A percentile compares a stretch with the other conserved stretches of the same genome.
These are phyloP conservation scores for Populus nigra DNA, from an alignment of 345 rosid genomes.

Conservation along the genomic window DNA sequence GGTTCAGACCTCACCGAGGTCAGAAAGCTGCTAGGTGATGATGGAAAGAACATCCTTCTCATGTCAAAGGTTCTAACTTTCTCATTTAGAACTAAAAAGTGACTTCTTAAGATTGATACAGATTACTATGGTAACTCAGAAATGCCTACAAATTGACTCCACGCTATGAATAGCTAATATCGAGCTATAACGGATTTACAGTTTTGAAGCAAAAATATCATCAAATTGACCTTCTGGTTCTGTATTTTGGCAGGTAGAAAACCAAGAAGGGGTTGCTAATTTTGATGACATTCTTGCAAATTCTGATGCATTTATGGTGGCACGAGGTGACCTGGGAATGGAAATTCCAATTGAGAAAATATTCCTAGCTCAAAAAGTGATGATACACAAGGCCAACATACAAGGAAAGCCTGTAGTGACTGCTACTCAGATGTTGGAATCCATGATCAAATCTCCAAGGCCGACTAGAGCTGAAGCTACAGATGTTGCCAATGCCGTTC, in stretches of 20 bases:
- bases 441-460: conserved; percentile 43
- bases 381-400: conserved; percentile 36
- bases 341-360: conserved; percentile 43
- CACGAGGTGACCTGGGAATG: conserved; percentile 45
- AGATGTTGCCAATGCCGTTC: conserved; percentile 41
- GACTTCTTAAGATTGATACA: background rate
- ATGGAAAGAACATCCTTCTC: conserved; percentile 28
- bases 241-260: conserved; percentile 26
- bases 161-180: background rate
- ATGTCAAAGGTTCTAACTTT: conserved; percentile 26
- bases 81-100: background rate
- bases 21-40: conserved; percentile 17
- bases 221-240: background rate
- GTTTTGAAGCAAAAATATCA: background rate
- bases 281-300: conserved; percentile 34
- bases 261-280: conserved; percentile 35
- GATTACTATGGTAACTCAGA: background rate
- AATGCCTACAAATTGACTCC: background rate
- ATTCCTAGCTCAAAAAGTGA: conserved; percentile 37
- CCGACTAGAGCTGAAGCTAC: conserved; percentile 44
- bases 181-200: background rate
- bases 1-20: conserved; percentile 30
- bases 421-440: conserved; percentile 41
- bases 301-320: conserved; percentile 41
- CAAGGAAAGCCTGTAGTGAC: conserved; percentile 39